These are phyloP conservation scores for Saccharomyces jurei DNA, from an alignment of 805 yeast species.

Conservation along the genomic window DNA sequence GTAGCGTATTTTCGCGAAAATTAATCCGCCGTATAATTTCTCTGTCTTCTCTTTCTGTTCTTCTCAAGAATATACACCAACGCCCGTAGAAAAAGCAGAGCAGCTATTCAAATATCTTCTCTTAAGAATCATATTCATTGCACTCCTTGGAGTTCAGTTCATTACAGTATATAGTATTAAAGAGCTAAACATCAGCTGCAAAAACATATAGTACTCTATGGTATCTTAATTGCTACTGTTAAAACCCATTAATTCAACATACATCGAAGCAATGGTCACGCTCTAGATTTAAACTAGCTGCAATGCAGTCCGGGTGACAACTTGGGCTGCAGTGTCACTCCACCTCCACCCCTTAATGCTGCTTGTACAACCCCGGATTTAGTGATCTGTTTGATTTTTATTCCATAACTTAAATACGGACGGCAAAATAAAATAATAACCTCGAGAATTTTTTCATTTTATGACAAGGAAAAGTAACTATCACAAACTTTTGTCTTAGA, in stretches of 20 bases:
- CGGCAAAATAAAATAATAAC: background rate
- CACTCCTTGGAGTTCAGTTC: background rate
- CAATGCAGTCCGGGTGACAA: background rate
- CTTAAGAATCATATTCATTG: background rate
- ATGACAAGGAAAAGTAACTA: too few relatives aligned
- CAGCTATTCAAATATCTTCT: background rate
- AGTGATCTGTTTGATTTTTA: background rate
- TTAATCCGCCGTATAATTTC: background rate
- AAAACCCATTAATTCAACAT: too few relatives aligned
- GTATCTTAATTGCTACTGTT: background rate
- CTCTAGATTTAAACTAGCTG: background rate
- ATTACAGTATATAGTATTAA: background rate
- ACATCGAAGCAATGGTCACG: background rate
- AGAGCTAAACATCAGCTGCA: too few relatives aligned
- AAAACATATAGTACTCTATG: too few relatives aligned
- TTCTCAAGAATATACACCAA: background rate
- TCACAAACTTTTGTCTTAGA: background rate
- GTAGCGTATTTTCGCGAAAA: background rate
- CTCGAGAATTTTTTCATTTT: background rate
- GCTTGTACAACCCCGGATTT: background rate
- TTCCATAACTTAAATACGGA: background rate
- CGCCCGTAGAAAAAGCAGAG: background rate
- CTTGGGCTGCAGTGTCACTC: background rate
- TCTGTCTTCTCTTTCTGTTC: background rate
- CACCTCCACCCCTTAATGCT: background rate